phyloP scores from a whole-genome alignment of 2,329 filamentous ascomycete species.

The Zymoseptoria crescenta region DNA sequence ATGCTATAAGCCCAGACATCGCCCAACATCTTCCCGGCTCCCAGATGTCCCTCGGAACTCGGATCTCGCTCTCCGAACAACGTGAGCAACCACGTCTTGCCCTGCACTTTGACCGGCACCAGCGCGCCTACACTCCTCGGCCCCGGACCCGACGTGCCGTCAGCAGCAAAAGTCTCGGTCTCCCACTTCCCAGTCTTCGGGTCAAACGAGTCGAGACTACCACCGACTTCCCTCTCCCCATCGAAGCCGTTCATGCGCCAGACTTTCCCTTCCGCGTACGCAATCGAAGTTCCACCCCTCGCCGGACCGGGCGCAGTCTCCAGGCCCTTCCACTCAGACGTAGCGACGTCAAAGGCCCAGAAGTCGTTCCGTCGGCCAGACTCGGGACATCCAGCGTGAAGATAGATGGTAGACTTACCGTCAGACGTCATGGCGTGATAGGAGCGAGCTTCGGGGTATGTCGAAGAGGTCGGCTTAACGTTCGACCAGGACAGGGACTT shows the following conservation, averaged over 20 bases:
- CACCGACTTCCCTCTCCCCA: constrained; percentile 61
- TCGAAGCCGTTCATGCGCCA: constrained; percentile 79
- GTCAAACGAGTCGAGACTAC: constrained; percentile 57
- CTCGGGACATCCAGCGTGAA: constrained; percentile 68
- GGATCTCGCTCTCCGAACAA: constrained; percentile 50
- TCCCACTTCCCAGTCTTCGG: constrained; percentile 35
- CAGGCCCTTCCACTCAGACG: constrained; percentile 59
- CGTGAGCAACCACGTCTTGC: constrained; percentile 38
- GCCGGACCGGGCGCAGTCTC: constrained; percentile 58
- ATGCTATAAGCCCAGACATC: constrained; percentile 46
- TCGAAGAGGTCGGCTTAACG: constrained; percentile 48
- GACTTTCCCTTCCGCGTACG: constrained; percentile 54
- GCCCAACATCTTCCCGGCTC: constrained; percentile 49
- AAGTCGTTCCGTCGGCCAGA: constrained; percentile 59
- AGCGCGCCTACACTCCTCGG: constrained; percentile 45
- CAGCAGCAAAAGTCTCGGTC: constrained; percentile 31
- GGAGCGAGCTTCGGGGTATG: constrained; percentile 58
- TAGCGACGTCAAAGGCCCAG: constrained; percentile 67
- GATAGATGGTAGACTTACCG: constrained; percentile 60
- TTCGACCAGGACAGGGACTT: constrained; percentile 54
- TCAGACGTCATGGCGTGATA: constrained; percentile 61
- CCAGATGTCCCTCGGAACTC: constrained; percentile 45
- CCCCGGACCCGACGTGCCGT: constrained; percentile 40
- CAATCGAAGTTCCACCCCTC: constrained; percentile 61
- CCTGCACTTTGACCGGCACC: constrained; percentile 34